phyloP scores from a whole-genome alignment of 305 asterid genomes.

The Plantago rigida region DNA sequence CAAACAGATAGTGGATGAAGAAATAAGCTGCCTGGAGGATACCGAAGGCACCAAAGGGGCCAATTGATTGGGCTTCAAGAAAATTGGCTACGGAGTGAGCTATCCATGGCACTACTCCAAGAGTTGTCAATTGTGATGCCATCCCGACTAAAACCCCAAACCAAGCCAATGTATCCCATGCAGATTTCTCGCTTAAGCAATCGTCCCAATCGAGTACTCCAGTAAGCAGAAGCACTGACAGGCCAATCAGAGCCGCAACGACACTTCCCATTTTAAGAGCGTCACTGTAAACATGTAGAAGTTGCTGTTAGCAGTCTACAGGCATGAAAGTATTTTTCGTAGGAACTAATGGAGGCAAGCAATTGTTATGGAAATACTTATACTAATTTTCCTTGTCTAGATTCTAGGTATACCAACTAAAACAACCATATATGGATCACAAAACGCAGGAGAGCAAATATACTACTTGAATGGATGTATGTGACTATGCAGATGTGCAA shows the following conservation, averaged over 20 bases:
- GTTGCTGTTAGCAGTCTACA: not conserved
- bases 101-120: constrained; percentile 65
- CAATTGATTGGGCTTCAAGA: constrained; percentile 39
- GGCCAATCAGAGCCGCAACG: constrained; percentile 62
- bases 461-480: no score
- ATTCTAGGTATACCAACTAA: no score
- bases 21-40: constrained; percentile 58
- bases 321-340: no score
- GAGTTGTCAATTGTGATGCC: constrained; percentile 50
- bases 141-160: constrained; percentile 65
- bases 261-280: constrained; percentile 43
- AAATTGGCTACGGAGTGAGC: constrained; percentile 43
- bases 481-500: no score
- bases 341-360: no score
- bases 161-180: constrained; percentile 83
- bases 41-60: constrained; percentile 38
- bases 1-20: constrained; percentile 65
- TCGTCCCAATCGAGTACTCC: constrained; percentile 72
- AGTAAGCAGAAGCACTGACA: constrained; percentile 42
- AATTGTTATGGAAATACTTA: no score
- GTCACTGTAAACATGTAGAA: constrained; percentile 28
- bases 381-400: no score
- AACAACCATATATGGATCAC: no score
- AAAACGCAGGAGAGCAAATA: no score
- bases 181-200: constrained; percentile 58